Evolutionary conservation across 495 filamentous ascomycete genomes (phyloP).

Genomic region (Hyaloscypha hepaticicola): DNA sequence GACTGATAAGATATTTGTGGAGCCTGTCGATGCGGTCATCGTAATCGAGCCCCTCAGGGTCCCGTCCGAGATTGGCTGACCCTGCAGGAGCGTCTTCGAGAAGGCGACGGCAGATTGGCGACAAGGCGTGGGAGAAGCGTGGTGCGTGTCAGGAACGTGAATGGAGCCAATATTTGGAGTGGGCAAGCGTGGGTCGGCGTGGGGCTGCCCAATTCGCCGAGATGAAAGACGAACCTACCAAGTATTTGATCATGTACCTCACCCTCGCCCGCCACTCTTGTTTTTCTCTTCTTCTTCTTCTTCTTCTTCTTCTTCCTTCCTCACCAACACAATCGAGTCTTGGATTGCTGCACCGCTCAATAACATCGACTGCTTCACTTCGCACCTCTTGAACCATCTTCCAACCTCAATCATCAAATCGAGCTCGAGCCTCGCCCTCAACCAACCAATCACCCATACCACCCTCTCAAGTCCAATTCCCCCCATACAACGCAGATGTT

Average conservation of each 20-base stretch:
- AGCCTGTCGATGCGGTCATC: background rate
- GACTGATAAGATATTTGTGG: background rate
- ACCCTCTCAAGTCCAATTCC: background rate
- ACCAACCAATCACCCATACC: constrained; percentile 5
- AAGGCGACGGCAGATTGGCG: background rate
- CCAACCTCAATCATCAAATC: background rate
- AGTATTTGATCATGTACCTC: constrained; percentile 15
- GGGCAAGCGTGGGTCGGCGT: background rate
- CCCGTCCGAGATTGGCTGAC: background rate
- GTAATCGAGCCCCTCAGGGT: background rate
- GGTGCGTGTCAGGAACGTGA: background rate
- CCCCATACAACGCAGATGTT: constrained; percentile 27
- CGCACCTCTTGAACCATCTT: background rate
- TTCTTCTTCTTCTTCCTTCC: background rate
- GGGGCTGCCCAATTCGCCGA: no score
- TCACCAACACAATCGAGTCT: constrained; percentile 20
- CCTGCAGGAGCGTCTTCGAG: background rate
- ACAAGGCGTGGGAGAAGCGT: background rate
- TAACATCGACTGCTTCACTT: background rate
- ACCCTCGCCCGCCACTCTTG: constrained; percentile 1
- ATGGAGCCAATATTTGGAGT: background rate
- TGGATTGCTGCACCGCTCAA: constrained; percentile 6
- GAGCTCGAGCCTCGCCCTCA: constrained; percentile 11
- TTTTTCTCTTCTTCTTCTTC: background rate
- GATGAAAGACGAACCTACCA: no score